Conservation (phyloP, 805 yeast species). For the Maudiozyma serrabonitensis region DNA sequence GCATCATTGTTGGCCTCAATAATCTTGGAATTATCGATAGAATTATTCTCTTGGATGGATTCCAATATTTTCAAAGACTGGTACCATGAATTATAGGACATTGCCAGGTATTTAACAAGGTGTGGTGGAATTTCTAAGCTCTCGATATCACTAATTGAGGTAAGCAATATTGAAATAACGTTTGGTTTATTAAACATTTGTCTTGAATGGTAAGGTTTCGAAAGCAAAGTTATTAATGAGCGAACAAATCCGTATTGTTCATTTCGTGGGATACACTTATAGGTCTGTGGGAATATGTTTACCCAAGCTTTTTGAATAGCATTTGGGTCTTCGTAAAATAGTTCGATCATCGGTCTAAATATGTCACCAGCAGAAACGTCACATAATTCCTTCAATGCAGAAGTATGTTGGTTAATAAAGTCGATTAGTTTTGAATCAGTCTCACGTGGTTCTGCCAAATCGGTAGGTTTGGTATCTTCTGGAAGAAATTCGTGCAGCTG, state of each 20-base stretch:
- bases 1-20: slow-evolving; percentile 86
- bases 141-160: slow-evolving; percentile 69
- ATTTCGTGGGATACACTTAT: slow-evolving; percentile 60
- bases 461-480: slow-evolving; percentile 1
- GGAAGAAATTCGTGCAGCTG: slow-evolving; percentile 12
- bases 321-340: slow-evolving; percentile 73
- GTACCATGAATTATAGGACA: slow-evolving; percentile 85
- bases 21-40: slow-evolving; percentile 61
- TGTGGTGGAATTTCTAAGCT: slow-evolving; percentile 86
- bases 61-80: slow-evolving; percentile 80
- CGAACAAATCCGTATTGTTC: slow-evolving; percentile 82
- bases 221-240: slow-evolving; percentile 62
- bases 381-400: slow-evolving; percentile 20
- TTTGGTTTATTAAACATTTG: slow-evolving; percentile 83
- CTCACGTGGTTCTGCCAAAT: slow-evolving; percentile 6
- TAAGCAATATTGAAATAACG: slow-evolving; percentile 73
- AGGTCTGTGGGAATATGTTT: slow-evolving; percentile 71
- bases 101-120: slow-evolving; percentile 77
- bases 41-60: slow-evolving; percentile 47
- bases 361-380: slow-evolving; percentile 49
- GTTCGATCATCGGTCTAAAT: slow-evolving; percentile 61
- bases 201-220: slow-evolving; percentile 88
- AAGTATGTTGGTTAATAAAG: slow-evolving; percentile 29
- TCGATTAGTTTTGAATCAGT: slow-evolving; percentile 17
- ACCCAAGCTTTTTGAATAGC: slow-evolving; percentile 81